These are phyloP conservation scores for Brassica cretica DNA, from an alignment of 345 rosid species.

Conservation along the genomic window DNA sequence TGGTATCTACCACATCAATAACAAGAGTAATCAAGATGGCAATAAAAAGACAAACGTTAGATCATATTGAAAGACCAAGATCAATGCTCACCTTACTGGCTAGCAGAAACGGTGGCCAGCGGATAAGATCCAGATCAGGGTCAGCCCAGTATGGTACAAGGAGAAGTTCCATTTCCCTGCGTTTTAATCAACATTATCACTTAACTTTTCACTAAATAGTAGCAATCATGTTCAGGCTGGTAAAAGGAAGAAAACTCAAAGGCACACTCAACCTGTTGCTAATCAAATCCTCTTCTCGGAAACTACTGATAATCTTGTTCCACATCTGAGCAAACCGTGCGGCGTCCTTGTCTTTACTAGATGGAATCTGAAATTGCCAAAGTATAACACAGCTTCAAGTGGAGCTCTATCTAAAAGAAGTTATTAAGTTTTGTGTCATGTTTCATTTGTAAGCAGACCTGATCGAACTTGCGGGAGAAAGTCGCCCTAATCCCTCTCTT, in stretches of 20 bases:
- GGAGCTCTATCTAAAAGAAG: neutral
- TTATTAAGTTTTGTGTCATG: conserved; percentile 35
- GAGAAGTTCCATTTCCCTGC: conserved; percentile 58
- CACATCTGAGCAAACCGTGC: conserved; percentile 68
- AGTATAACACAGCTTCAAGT: neutral
- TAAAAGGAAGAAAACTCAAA: conserved; percentile 11
- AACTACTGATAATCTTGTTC: conserved; percentile 61
- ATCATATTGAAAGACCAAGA: neutral
- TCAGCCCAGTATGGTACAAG: conserved; percentile 62
- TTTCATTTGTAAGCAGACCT: conserved; percentile 35
- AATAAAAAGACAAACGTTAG: neutral
- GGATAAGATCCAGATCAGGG: conserved; percentile 49
- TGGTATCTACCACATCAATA: conserved; percentile 44
- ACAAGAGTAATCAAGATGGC: neutral
- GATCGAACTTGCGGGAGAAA: conserved; percentile 42
- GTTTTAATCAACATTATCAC: conserved; percentile 2
- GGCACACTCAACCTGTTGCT: conserved; percentile 45
- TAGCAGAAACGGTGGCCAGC: conserved; percentile 67
- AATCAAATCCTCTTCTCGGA: conserved; percentile 60
- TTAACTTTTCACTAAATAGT: neutral
- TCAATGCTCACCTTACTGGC: conserved; percentile 53
- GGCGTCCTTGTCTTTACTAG: conserved; percentile 48
- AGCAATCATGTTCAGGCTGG: neutral
- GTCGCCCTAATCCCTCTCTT: conserved; percentile 50
- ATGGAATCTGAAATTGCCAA: conserved; percentile 41